A percentile compares a stretch with the other conserved stretches of the same genome.
Evolutionary conservation across 495 filamentous ascomycete genomes (phyloP).

Genomic region (Lichenothelia convexa): DNA sequence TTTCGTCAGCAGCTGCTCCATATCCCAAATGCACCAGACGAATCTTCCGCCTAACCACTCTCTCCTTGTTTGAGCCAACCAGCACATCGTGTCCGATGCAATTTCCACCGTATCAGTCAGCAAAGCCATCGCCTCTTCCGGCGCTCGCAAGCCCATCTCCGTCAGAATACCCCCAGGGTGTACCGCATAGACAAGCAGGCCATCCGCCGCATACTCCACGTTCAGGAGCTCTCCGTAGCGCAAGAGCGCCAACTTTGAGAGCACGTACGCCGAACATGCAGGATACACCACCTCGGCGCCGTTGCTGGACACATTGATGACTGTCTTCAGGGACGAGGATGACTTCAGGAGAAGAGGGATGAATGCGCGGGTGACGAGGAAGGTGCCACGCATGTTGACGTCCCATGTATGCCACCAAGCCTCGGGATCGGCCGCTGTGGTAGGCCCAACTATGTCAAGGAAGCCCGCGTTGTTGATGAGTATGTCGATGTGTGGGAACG

Average conservation of each 20-base stretch:
- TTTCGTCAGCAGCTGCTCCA: constrained; percentile 2
- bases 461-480: constrained; percentile 37
- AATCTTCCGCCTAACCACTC: constrained; percentile 7
- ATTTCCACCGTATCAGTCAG: constrained; percentile 21
- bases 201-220: constrained; percentile 24
- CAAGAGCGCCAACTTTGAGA: constrained; percentile 23
- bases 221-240: constrained; percentile 27
- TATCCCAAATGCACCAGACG: constrained; percentile 4
- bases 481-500: constrained; percentile 28
- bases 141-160: constrained; percentile 12
- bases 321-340: constrained; percentile 12
- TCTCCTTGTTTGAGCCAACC: constrained; percentile 5
- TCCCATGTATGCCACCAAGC: constrained; percentile 29
- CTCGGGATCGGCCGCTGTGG: constrained; percentile 27
- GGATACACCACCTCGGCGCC: constrained; percentile 13
- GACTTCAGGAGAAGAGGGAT: constrained; percentile 23
- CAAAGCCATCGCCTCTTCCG: not conserved
- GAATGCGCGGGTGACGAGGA: constrained; percentile 25
- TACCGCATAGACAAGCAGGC: constrained; percentile 22
- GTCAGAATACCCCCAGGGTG: constrained; percentile 31
- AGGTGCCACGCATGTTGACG: constrained; percentile 30
- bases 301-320: constrained; percentile 20
- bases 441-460: constrained; percentile 17
- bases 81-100: constrained; percentile 17
- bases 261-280: constrained; percentile 22